Evolutionary conservation across 1,284 basidiomycete species (phyloP).

Genomic region (Malassezia furfur): DNA sequence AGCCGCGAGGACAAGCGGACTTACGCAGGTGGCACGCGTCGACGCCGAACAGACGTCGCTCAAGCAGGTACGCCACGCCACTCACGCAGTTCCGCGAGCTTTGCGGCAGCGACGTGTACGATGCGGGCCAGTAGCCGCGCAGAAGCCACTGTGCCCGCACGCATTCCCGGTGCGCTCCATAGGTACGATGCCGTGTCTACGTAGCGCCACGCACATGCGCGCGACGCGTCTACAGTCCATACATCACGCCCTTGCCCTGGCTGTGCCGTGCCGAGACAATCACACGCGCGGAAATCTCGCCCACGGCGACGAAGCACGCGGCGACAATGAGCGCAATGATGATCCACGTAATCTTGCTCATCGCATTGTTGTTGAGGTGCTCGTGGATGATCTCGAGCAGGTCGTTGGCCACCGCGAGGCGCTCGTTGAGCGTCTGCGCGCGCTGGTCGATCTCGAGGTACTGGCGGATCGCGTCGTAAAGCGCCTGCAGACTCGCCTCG

Average conservation of each 20-base stretch:
- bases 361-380: slow-evolving; percentile 78
- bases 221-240: too few species aligned
- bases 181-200: too few species aligned
- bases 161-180: not conserved
- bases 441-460: slow-evolving; percentile 85
- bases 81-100: slow-evolving; percentile 6
- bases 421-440: slow-evolving; percentile 79
- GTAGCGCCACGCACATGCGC: too few species aligned
- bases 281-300: slow-evolving; percentile 72
- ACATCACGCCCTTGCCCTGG: too few species aligned
- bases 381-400: slow-evolving; percentile 69
- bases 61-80: not conserved
- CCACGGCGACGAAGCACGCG: slow-evolving; percentile 74
- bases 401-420: slow-evolving; percentile 70
- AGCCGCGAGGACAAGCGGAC: too few species aligned
- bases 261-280: slow-evolving; percentile 39
- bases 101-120: slow-evolving; percentile 6
- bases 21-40: slow-evolving; percentile 2
- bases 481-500: slow-evolving; percentile 74
- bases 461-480: slow-evolving; percentile 86
- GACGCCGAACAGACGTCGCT: not conserved
- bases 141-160: not conserved
- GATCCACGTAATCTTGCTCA: slow-evolving; percentile 68
- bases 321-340: slow-evolving; percentile 88
- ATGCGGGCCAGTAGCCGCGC: not conserved